A percentile compares a stretch with the other conserved stretches of the same genome.
Conservation (phyloP, 2,329 filamentous ascomycete genomes). For the Aquanectria penicillioides region DNA sequence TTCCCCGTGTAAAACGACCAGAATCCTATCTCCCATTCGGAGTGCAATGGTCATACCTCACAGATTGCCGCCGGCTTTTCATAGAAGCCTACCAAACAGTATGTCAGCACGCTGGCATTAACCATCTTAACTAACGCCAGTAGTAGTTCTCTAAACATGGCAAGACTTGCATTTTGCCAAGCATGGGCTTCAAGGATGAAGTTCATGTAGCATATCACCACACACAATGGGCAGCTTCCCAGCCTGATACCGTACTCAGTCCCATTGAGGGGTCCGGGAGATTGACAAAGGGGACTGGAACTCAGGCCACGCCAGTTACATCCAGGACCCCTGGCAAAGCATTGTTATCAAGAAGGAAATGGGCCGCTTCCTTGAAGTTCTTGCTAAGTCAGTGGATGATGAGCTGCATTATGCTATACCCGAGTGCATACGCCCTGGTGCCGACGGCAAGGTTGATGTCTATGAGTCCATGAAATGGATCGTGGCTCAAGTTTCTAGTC, state of each 20-base stretch:
- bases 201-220: conserved; percentile 16
- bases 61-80: conserved; percentile 9
- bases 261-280: conserved; percentile 17
- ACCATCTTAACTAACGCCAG: neutral
- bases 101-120: neutral
- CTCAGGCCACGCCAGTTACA: conserved; percentile 19
- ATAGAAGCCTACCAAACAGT: conserved; percentile 7
- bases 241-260: conserved; percentile 12
- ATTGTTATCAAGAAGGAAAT: conserved; percentile 22
- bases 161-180: conserved; percentile 17
- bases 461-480: conserved; percentile 26
- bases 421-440: neutral
- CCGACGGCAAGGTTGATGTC: conserved; percentile 10
- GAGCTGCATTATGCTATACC: conserved; percentile 14
- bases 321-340: conserved; percentile 22
- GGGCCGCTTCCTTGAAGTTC: conserved; percentile 14
- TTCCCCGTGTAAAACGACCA: neutral
- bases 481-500: conserved; percentile 18
- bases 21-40: conserved; percentile 18
- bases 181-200: conserved; percentile 19
- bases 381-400: conserved; percentile 16
- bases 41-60: conserved; percentile 7
- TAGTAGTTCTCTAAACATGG: conserved; percentile 19
- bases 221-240: conserved; percentile 17
- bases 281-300: conserved; percentile 20